Conservation (phyloP, 83 land plant genomes). For the Thuja plicata region DNA sequence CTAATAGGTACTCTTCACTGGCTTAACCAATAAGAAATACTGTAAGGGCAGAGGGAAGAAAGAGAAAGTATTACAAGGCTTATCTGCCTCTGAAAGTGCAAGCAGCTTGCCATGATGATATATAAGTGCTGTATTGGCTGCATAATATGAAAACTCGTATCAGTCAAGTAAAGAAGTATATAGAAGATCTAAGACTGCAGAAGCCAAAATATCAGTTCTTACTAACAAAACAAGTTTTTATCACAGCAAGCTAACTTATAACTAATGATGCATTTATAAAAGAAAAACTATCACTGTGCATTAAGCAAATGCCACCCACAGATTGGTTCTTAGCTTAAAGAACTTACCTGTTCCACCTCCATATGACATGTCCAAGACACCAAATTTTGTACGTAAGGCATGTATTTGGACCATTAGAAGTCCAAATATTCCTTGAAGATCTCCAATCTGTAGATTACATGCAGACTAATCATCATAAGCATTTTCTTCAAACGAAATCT, state of each 20-base stretch:
- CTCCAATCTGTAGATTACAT: constrained; percentile 69
- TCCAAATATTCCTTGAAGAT: constrained; percentile 75
- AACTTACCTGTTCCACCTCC: constrained; percentile 75
- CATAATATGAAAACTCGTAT: background rate
- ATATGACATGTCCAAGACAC: constrained; percentile 66
- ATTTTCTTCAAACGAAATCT: background rate
- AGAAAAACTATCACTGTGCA: background rate
- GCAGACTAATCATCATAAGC: background rate
- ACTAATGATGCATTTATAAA: background rate
- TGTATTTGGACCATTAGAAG: constrained; percentile 49
- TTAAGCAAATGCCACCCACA: too few species aligned
- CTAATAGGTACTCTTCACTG: background rate
- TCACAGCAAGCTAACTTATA: background rate
- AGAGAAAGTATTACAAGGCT: constrained; percentile 73
- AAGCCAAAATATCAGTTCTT: background rate
- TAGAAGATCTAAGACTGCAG: background rate
- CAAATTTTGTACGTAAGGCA: constrained; percentile 59
- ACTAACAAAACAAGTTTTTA: background rate
- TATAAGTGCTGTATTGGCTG: constrained; percentile 86
- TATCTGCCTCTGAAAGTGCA: constrained; percentile 85
- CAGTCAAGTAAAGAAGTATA: background rate
- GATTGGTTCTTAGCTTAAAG: background rate
- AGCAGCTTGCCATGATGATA: constrained; percentile 91
- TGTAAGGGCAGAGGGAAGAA: background rate
- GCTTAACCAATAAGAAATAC: background rate